Percentiles rank a stretch among this genome's conserved stretches.
Evolutionary conservation across 1,284 basidiomycete species (phyloP).

Genomic region (Lentinula novae-zelandiae): DNA sequence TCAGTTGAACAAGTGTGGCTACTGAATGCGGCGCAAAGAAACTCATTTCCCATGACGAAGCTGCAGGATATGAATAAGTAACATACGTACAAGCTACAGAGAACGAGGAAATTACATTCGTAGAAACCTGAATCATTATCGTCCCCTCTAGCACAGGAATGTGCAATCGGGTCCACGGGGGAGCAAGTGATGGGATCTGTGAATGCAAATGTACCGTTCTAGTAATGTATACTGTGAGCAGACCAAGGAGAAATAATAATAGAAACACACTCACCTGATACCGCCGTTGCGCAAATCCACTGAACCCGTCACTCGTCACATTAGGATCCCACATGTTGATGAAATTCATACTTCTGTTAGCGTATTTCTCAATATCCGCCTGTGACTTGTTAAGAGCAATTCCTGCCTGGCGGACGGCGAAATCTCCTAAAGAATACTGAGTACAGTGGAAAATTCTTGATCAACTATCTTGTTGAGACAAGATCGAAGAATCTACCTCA

Average conservation of each 20-base stretch:
- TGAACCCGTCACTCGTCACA: conserved; percentile 41
- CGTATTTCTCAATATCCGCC: conserved; percentile 36
- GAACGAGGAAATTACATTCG: conserved; percentile 33
- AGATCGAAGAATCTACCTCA: conserved; percentile 28
- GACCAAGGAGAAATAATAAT: background rate
- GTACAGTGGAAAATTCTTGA: background rate
- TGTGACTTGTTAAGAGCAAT: conserved; percentile 32
- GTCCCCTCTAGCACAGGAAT: conserved; percentile 45
- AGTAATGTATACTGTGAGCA: background rate
- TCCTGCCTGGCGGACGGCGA: conserved; percentile 46
- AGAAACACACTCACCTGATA: conserved; percentile 28
- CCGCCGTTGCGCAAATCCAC: conserved; percentile 39
- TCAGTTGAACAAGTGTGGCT: conserved; percentile 41
- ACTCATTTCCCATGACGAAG: conserved; percentile 50
- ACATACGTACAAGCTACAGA: background rate
- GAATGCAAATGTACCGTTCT: conserved; percentile 48
- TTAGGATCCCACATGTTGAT: conserved; percentile 48
- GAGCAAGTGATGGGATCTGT: conserved; percentile 46
- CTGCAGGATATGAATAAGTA: conserved; percentile 19
- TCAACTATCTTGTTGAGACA: background rate
- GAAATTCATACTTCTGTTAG: conserved; percentile 49
- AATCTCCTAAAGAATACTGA: conserved; percentile 46
- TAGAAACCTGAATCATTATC: conserved; percentile 50
- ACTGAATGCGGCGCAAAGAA: conserved; percentile 53
- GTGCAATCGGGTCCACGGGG: conserved; percentile 39